Conservation (phyloP, 1,139 yeast species). For the Williopsis jadinii region DNA sequence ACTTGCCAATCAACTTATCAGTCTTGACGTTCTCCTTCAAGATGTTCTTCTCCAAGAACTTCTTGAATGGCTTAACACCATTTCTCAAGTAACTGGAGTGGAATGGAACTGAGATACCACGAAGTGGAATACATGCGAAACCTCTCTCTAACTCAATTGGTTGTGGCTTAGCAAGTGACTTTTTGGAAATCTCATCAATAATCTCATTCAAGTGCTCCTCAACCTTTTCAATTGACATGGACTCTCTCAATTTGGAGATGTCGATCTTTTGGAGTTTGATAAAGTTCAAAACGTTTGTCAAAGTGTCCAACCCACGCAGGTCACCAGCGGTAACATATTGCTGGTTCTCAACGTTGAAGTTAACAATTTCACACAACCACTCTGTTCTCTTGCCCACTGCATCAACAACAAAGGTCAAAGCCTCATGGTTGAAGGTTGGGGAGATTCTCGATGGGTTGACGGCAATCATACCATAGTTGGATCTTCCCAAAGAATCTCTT, state of each 20-base stretch:
- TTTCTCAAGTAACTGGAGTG: constrained; percentile 95
- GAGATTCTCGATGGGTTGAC: constrained; percentile 94
- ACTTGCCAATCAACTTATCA: constrained; percentile 85
- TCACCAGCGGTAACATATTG: constrained; percentile 99
- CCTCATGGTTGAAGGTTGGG: constrained; percentile 84
- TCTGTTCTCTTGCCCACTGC: constrained; percentile 75
- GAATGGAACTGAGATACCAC: constrained; percentile 99
- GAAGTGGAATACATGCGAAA: constrained; percentile 94
- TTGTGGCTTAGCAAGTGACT: constrained; percentile 82
- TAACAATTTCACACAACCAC: constrained; percentile 97
- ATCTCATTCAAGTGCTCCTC: constrained; percentile 83
- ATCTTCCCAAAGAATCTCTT: constrained; percentile 89
- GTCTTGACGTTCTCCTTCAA: constrained; percentile 94
- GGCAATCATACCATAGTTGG: constrained; percentile 99
- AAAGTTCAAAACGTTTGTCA: constrained; percentile 88
- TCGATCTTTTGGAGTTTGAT: constrained; percentile 91
- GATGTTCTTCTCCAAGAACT: constrained; percentile 93
- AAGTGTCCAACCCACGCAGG: constrained; percentile 86
- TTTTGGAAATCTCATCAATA: constrained; percentile 74
- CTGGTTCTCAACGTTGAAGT: constrained; percentile 95
- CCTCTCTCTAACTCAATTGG: constrained; percentile 98
- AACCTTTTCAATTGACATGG: constrained; percentile 80
- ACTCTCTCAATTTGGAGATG: constrained; percentile 78
- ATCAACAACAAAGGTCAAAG: constrained; percentile 90
- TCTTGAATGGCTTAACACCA: constrained; percentile 98